Percentiles rank a stretch among this genome's conserved stretches.
Conservation (phyloP, 169 alveolate species). For the Eimeria falciformis region DNA sequence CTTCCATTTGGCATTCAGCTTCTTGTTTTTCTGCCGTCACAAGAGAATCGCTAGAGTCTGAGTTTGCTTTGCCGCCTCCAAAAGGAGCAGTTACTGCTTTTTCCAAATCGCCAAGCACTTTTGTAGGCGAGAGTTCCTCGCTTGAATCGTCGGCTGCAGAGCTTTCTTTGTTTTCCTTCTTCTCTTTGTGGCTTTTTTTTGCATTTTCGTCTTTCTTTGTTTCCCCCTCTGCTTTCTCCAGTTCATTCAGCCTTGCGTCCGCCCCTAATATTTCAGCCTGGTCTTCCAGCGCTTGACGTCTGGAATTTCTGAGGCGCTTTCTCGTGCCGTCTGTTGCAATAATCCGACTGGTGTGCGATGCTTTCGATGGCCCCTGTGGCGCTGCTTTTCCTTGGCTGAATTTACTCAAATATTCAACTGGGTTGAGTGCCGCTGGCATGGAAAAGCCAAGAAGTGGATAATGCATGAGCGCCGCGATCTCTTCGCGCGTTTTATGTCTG, state of each 20-base stretch:
- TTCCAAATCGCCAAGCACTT: neutral
- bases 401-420: slow-evolving; percentile 35
- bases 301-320: neutral
- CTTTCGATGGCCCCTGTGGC: neutral
- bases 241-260: neutral
- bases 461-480: slow-evolving; percentile 53
- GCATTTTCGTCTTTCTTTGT: neutral
- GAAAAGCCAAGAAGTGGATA: slow-evolving; percentile 56
- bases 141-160: neutral
- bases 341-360: neutral
- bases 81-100: neutral
- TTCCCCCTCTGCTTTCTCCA: neutral
- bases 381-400: neutral
- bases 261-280: neutral
- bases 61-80: neutral
- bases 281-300: neutral
- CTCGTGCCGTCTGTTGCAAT: neutral
- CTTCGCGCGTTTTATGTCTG: slow-evolving; percentile 42
- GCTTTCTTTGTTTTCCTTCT: slow-evolving; percentile 1
- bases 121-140: neutral
- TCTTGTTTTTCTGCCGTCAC: neutral
- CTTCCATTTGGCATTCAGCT: slow-evolving; percentile 8
- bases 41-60: neutral
- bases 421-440: slow-evolving; percentile 27
- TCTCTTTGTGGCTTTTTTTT: neutral